These are phyloP conservation scores for Lachnellula arida DNA, from an alignment of 2,329 filamentous ascomycete genomes.

Conservation along the genomic window DNA sequence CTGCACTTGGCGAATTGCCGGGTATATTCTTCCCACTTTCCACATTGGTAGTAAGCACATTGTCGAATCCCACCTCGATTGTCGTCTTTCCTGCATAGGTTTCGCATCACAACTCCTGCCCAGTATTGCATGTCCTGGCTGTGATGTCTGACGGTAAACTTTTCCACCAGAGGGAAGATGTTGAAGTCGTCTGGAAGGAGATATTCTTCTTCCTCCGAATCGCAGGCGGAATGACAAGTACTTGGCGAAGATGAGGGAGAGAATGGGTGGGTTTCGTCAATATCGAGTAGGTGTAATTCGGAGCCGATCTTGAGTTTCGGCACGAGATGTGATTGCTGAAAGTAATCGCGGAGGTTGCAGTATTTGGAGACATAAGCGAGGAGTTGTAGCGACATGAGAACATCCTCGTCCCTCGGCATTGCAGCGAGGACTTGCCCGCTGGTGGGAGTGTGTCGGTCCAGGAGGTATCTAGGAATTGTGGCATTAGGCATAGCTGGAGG, in stretches of 20 bases:
- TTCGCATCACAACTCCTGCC: constrained; percentile 98
- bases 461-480: constrained; percentile 72
- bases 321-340: constrained; percentile 90
- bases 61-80: constrained; percentile 90
- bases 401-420: constrained; percentile 95
- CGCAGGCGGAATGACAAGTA: constrained; percentile 32
- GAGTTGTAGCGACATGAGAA: constrained; percentile 94
- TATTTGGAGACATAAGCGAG: constrained; percentile 98
- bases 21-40: constrained; percentile 96
- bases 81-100: constrained; percentile 96
- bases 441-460: constrained; percentile 63
- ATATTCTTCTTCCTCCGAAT: constrained; percentile 68
- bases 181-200: constrained; percentile 92
- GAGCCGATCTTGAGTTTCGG: constrained; percentile 85
- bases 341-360: constrained; percentile 91
- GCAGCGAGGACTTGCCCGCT: constrained; percentile 74
- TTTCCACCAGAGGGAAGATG: constrained; percentile 96
- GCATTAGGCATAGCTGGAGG: constrained; percentile 71
- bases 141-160: constrained; percentile 94
- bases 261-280: constrained; percentile 47
- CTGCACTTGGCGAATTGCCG: constrained; percentile 98
- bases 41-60: constrained; percentile 96
- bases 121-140: constrained; percentile 99
- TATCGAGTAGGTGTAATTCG: constrained; percentile 76
- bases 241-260: constrained; percentile 34